Percentiles rank a stretch among this genome's conserved stretches.
These are phyloP conservation scores for Crithidia expoeki DNA, from an alignment of 208 protist species.

Conservation along the genomic window DNA sequence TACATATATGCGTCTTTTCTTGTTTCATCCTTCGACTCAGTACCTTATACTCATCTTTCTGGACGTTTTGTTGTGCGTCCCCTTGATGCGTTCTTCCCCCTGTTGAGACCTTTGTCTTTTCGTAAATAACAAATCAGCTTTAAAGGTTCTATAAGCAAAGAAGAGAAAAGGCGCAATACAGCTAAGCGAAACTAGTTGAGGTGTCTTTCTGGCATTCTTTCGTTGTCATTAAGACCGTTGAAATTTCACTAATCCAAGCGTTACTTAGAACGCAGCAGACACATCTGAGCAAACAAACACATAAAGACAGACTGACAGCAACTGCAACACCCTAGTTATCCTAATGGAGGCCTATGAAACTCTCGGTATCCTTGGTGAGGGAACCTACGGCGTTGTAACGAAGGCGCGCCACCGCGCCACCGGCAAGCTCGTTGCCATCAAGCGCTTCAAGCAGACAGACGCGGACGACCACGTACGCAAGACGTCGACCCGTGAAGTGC, in stretches of 20 bases:
- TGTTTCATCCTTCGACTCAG: neutral
- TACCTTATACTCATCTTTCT: neutral
- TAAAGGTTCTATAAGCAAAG: too few relatives aligned
- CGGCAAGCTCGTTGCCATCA: constrained; percentile 94
- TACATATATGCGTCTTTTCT: constrained; percentile 4
- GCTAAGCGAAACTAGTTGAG: too few relatives aligned
- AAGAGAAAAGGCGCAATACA: too few relatives aligned
- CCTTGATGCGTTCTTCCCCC: too few relatives aligned
- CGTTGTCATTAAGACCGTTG: too few relatives aligned
- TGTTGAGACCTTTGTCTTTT: too few relatives aligned
- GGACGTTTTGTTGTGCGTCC: constrained; percentile 2
- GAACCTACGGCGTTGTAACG: constrained; percentile 95
- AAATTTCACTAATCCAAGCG: too few relatives aligned
- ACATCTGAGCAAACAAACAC: too few relatives aligned
- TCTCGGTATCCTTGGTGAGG: constrained; percentile 92
- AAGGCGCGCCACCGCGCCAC: constrained; percentile 93
- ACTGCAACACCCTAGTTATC: neutral
- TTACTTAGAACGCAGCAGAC: too few relatives aligned
- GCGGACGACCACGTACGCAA: constrained; percentile 94
- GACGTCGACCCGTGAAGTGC: constrained; percentile 93
- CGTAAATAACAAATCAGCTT: too few relatives aligned
- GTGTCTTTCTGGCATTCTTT: too few relatives aligned
- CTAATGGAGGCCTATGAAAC: constrained; percentile 93
- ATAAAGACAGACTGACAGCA: neutral
- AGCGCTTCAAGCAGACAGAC: constrained; percentile 96